Evolutionary conservation across 208 protist genomes (phyloP).

Genomic region (Sergeia podlipaevii): DNA sequence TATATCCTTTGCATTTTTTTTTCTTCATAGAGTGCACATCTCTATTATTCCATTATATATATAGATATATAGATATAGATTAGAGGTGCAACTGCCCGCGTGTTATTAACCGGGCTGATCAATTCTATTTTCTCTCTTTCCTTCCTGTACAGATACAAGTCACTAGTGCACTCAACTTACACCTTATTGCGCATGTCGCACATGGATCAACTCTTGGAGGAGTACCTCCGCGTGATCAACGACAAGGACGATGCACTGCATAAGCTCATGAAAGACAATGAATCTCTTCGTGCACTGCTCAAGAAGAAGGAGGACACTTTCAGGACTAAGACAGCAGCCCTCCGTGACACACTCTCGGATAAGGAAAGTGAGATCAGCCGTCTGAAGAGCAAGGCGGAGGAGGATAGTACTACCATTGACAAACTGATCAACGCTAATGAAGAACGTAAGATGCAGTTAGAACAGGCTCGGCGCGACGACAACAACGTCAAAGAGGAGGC

Average conservation of each 20-base stretch:
- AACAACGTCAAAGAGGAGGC: slow-evolving; percentile 4
- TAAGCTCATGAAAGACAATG: slow-evolving; percentile 36
- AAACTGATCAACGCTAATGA: slow-evolving; percentile 34
- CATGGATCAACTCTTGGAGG: slow-evolving; percentile 74
- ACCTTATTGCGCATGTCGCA: too few species aligned
- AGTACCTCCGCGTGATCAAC: slow-evolving; percentile 88
- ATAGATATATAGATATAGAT: slow-evolving; percentile 3
- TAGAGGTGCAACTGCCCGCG: too few species aligned
- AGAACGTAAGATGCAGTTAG: slow-evolving; percentile 23
- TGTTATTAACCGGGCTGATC: too few species aligned
- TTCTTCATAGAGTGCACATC: too few species aligned
- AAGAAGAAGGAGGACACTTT: slow-evolving; percentile 24
- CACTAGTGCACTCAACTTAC: too few species aligned
- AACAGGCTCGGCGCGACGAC: slow-evolving; percentile 2
- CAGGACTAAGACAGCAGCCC: slow-evolving; percentile 13
- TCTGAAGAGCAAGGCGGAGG: slow-evolving; percentile 14
- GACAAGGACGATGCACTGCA: slow-evolving; percentile 81
- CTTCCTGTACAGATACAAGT: too few species aligned
- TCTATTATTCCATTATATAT: too few species aligned
- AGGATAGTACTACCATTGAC: slow-evolving; percentile 25
- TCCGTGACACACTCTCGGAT: slow-evolving; percentile 15
- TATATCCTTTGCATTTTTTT: too few species aligned
- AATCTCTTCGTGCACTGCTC: slow-evolving; percentile 28
- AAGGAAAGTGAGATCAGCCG: slow-evolving; percentile 18
- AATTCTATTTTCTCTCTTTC: too few species aligned